Base-by-base conservation (phyloP, 2,329 filamentous ascomycete genomes). In the Metarhizium guizhouense region DNA sequence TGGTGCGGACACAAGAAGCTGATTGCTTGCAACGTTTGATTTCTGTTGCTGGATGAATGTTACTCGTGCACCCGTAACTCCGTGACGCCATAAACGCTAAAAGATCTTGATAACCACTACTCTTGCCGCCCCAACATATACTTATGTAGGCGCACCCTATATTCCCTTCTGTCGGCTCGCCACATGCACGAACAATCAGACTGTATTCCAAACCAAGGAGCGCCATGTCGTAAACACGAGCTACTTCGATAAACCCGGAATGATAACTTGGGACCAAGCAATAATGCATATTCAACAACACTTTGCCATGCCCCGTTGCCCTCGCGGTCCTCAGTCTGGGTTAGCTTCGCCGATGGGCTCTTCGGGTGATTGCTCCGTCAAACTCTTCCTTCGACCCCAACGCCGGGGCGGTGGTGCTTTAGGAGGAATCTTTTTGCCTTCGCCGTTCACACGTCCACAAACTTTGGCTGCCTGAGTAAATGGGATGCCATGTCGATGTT, bases 401-500 rank as follows among this genome's bases (percentile, higher is more conserved):
- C 76, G 68, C 59, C 77, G 70, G 6, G 77, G 77, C 8, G 74
- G 74, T 16, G 74, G 74, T 53, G 74, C 72, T 59, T 76, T 75
- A 1, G 74, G 74, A 3, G 74, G 74, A 18, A 70, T 66, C 60
- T 72, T 76, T 61, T 76, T 77, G 16, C 59, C 57, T 13, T 57
- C 57, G 2, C 65, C 67, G 45, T 68, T 69, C 30, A 62, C 66
- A 49, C 67, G 67, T 36, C 62, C 51, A 36, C 65, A 63, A 18
- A 63, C 32, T 48, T 63, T 70, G 38, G 65, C 63, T 54, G 66
- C 64, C 34, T 70, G 70, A 11, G 69, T 62, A 51, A 74, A 70
- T 2, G 77, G 77, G 4, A 74, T 67, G 7, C 81, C 81, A 56
- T 83, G 80, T 2, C 78, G 72, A 58, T 83, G 80, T 61, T 72